phyloP scores from a whole-genome alignment of 192 early-diverging fungal species.

The Coemansia sp. region DNA sequence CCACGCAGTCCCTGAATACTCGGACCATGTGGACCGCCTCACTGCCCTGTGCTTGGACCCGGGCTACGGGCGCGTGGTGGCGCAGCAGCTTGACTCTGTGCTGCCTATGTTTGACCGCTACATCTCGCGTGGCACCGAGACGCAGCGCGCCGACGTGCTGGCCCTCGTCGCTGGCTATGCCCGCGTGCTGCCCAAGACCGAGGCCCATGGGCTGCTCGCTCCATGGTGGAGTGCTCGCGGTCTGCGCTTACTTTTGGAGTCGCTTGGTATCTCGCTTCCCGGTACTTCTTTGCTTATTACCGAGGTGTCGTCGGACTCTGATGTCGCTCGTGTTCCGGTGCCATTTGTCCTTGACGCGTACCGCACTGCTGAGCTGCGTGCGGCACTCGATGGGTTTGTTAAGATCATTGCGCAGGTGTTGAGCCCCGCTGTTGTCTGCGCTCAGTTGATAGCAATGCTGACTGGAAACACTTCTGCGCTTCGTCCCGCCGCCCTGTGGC shows the following conservation, averaged over 20 bases:
- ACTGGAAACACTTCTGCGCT: neutral
- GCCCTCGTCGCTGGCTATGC: slow-evolving; percentile 16
- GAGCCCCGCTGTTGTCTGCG: slow-evolving; percentile 4
- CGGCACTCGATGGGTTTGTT: slow-evolving; percentile 26
- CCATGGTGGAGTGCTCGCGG: slow-evolving; percentile 40
- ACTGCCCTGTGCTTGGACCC: neutral
- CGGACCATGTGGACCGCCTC: slow-evolving; percentile 9
- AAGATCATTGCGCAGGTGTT: neutral
- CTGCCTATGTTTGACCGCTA: slow-evolving; percentile 27
- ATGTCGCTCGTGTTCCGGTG: neutral
- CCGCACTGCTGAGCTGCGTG: slow-evolving; percentile 3
- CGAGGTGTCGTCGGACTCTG: slow-evolving; percentile 8
- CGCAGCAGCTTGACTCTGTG: slow-evolving; percentile 6
- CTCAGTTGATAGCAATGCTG: slow-evolving; percentile 24
- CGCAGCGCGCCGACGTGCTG: slow-evolving; percentile 28
- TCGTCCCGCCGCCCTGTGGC: slow-evolving; percentile 24
- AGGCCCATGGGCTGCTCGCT: slow-evolving; percentile 2
- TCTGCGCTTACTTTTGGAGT: slow-evolving; percentile 15
- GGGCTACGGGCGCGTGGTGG: neutral
- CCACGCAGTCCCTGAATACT: neutral
- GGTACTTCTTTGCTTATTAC: slow-evolving; percentile 36
- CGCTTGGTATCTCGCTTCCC: slow-evolving; percentile 28
- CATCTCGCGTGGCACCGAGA: slow-evolving; percentile 12
- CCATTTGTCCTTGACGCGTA: slow-evolving; percentile 28
- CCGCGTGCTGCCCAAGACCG: slow-evolving; percentile 12